Evolutionary conservation across 306 rosid genomes (phyloP).

Genomic region (Lithocarpus polystachyus): DNA sequence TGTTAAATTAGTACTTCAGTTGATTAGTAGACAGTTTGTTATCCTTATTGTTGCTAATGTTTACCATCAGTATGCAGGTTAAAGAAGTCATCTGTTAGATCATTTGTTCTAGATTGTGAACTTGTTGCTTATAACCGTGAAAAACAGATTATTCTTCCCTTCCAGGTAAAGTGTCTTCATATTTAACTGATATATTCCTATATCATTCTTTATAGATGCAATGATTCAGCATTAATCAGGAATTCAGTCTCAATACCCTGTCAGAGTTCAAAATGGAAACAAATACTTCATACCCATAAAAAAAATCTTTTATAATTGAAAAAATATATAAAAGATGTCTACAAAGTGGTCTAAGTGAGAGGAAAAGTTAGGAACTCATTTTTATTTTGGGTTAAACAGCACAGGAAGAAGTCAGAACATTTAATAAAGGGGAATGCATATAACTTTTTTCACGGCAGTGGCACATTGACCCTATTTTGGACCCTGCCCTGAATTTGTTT

Average conservation of each 20-base stretch:
- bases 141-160: slow-evolving; percentile 62
- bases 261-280: not conserved
- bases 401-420: not conserved
- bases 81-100: slow-evolving; percentile 70
- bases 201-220: not conserved
- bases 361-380: not conserved
- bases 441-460: not conserved
- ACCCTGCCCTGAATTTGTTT: not conserved
- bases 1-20: not conserved
- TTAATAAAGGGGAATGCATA: not conserved
- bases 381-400: not conserved
- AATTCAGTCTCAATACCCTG: not conserved
- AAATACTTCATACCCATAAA: not conserved
- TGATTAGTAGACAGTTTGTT: not conserved
- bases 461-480: not conserved
- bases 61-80: slow-evolving; percentile 53
- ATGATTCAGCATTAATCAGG: not conserved
- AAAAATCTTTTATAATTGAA: not conserved
- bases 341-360: not conserved
- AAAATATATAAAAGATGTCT: not conserved
- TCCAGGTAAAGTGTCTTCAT: slow-evolving; percentile 59
- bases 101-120: slow-evolving; percentile 92
- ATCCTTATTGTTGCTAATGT: slow-evolving; percentile 26
- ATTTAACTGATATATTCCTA: not conserved
- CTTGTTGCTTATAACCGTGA: slow-evolving; percentile 83